Evolutionary conservation across 2,329 filamentous ascomycete genomes (phyloP).

Genomic region (Aspergillus awamori): DNA sequence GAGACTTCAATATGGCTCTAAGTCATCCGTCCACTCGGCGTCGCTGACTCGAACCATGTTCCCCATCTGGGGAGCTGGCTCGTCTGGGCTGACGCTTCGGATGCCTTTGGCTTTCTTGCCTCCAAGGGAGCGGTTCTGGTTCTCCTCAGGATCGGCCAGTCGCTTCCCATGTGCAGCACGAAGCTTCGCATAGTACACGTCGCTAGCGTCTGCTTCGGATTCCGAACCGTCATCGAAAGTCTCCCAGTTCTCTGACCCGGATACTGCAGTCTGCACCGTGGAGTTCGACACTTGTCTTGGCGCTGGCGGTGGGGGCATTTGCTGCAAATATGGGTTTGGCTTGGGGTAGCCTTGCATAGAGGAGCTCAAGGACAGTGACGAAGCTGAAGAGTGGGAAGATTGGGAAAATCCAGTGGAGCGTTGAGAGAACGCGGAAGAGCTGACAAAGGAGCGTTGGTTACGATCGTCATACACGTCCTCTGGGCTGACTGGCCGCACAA

Average conservation of each 20-base stretch:
- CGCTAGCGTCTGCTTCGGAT: slow-evolving; percentile 71
- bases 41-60: slow-evolving; percentile 54
- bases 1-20: slow-evolving; percentile 43
- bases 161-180: slow-evolving; percentile 70
- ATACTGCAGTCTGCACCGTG: slow-evolving; percentile 64
- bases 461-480: slow-evolving; percentile 86
- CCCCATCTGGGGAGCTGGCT: slow-evolving; percentile 44
- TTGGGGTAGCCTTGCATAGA: slow-evolving; percentile 36
- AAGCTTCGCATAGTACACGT: slow-evolving; percentile 79
- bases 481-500: slow-evolving; percentile 64
- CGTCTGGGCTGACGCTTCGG: slow-evolving; percentile 49
- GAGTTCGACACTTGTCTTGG: slow-evolving; percentile 73
- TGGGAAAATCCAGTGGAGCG: slow-evolving; percentile 43
- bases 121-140: slow-evolving; percentile 31
- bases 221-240: slow-evolving; percentile 87
- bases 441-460: slow-evolving; percentile 50
- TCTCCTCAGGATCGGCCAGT: slow-evolving; percentile 46
- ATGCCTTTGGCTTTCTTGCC: slow-evolving; percentile 52
- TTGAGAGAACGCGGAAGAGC: slow-evolving; percentile 46
- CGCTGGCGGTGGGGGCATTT: slow-evolving; percentile 41
- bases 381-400: slow-evolving; percentile 46
- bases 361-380: slow-evolving; percentile 40
- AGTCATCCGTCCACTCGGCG: slow-evolving; percentile 57
- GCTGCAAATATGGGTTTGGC: slow-evolving; percentile 40
- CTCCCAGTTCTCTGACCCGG: slow-evolving; percentile 96